phyloP scores from a whole-genome alignment of 148 eudicot species.

The Cornus kousa region DNA sequence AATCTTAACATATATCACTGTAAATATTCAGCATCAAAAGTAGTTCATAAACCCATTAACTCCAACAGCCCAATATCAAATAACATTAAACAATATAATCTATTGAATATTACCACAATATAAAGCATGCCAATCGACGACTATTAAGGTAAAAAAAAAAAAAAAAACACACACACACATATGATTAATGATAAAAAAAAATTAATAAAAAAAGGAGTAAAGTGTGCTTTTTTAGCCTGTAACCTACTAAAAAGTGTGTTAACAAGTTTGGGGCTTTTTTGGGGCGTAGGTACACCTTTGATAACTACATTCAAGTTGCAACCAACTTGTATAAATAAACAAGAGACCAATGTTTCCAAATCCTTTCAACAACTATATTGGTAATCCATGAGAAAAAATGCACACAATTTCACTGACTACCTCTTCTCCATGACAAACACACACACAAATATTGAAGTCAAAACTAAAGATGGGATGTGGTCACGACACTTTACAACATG shows the following conservation, averaged over 20 bases:
- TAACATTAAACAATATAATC: too few relatives aligned
- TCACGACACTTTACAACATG: not conserved
- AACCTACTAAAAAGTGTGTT: not conserved
- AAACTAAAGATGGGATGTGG: not conserved
- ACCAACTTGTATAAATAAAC: not conserved
- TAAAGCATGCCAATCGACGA: too few relatives aligned
- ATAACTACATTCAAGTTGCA: not conserved
- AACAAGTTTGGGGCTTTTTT: too few relatives aligned
- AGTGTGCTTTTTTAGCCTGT: not conserved
- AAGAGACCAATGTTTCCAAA: not conserved
- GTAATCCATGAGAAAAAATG: not conserved
- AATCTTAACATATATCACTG: too few relatives aligned
- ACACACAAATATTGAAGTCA: not conserved
- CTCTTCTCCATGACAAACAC: not conserved
- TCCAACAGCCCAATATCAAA: too few relatives aligned
- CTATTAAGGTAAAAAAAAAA: too few relatives aligned
- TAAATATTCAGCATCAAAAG: too few relatives aligned
- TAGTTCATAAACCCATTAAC: too few relatives aligned
- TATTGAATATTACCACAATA: too few relatives aligned
- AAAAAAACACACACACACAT: too few relatives aligned
- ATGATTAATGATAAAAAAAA: too few relatives aligned
- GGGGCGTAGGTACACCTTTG: too few relatives aligned
- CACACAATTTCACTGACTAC: not conserved
- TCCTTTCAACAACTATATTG: not conserved
- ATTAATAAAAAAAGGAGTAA: not conserved